Evolutionary conservation across 352 stramenopile species (phyloP).

Genomic region (Phytophthora hybrid): DNA sequence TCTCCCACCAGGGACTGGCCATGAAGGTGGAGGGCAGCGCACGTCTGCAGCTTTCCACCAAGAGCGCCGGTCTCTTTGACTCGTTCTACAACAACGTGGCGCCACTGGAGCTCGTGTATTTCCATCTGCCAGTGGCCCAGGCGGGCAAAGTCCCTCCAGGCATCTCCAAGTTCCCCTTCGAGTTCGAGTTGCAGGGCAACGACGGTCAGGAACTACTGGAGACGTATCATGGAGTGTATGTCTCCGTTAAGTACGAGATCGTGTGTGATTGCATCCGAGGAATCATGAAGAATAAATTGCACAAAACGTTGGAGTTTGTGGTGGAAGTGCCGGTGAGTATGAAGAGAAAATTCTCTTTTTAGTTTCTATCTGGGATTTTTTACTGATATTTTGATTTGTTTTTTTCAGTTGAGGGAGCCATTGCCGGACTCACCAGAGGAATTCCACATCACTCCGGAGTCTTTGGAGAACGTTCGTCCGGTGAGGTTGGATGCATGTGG

Average conservation of each 20-base stretch:
- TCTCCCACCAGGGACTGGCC: constrained; percentile 81
- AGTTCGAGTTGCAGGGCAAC: constrained; percentile 84
- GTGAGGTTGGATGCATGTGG: constrained; percentile 28
- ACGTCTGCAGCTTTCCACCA: constrained; percentile 83
- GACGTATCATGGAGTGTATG: constrained; percentile 94
- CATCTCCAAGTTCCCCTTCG: constrained; percentile 91
- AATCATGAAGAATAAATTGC: constrained; percentile 88
- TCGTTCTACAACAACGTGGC: constrained; percentile 83
- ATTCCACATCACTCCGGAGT: constrained; percentile 88
- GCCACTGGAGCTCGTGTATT: constrained; percentile 85
- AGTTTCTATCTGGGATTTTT: not conserved
- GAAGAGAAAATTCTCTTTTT: not conserved
- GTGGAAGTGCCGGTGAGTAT: constrained; percentile 85
- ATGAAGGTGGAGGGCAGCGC: constrained; percentile 89
- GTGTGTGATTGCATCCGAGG: constrained; percentile 84
- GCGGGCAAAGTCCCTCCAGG: constrained; percentile 79
- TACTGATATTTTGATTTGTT: constrained; percentile 1
- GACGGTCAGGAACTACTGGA: constrained; percentile 82
- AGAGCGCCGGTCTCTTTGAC: constrained; percentile 84
- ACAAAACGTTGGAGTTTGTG: constrained; percentile 91
- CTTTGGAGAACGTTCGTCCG: constrained; percentile 82
- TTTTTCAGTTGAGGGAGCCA: constrained; percentile 59
- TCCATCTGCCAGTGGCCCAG: constrained; percentile 77
- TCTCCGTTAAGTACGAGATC: constrained; percentile 93
- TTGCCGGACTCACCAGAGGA: constrained; percentile 69